Evolutionary conservation across 2,329 filamentous ascomycete species (phyloP).

Genomic region (Cercospora berteroae): DNA sequence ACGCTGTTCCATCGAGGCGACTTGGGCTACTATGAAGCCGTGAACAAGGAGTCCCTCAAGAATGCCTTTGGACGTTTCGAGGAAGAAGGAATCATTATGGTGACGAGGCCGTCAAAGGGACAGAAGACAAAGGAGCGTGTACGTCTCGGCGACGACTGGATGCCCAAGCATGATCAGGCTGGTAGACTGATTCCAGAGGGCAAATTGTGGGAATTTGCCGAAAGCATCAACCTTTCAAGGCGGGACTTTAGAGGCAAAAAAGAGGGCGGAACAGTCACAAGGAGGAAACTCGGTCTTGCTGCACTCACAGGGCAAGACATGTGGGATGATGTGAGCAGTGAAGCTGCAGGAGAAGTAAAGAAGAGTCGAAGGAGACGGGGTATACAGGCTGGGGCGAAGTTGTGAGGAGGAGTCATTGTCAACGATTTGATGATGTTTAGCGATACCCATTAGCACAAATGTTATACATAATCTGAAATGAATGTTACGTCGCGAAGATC

Average conservation of each 20-base stretch:
- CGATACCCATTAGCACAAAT: not conserved
- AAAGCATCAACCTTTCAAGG: slow-evolving; percentile 76
- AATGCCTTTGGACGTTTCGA: slow-evolving; percentile 87
- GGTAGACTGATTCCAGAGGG: slow-evolving; percentile 69
- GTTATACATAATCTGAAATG: not conserved
- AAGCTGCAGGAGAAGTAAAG: slow-evolving; percentile 30
- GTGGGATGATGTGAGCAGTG: slow-evolving; percentile 53
- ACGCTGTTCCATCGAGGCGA: slow-evolving; percentile 97
- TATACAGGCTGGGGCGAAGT: slow-evolving; percentile 30
- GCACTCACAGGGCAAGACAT: slow-evolving; percentile 70
- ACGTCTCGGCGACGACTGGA: slow-evolving; percentile 57
- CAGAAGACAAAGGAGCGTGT: slow-evolving; percentile 62
- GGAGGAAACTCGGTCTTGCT: slow-evolving; percentile 72
- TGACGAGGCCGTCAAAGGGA: slow-evolving; percentile 55
- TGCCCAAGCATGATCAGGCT: slow-evolving; percentile 61
- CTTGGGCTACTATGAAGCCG: slow-evolving; percentile 93
- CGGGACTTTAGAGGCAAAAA: slow-evolving; percentile 82
- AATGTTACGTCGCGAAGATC: not conserved
- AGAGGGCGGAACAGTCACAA: slow-evolving; percentile 87
- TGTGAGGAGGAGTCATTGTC: not conserved
- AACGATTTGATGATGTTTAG: not conserved
- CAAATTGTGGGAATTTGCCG: slow-evolving; percentile 85
- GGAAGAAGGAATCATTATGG: slow-evolving; percentile 82
- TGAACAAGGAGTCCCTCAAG: slow-evolving; percentile 96
- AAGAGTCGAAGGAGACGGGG: slow-evolving; percentile 37